Base-by-base conservation (phyloP, 805 yeast genomes). In the Yamadazyma sp. region DNA sequence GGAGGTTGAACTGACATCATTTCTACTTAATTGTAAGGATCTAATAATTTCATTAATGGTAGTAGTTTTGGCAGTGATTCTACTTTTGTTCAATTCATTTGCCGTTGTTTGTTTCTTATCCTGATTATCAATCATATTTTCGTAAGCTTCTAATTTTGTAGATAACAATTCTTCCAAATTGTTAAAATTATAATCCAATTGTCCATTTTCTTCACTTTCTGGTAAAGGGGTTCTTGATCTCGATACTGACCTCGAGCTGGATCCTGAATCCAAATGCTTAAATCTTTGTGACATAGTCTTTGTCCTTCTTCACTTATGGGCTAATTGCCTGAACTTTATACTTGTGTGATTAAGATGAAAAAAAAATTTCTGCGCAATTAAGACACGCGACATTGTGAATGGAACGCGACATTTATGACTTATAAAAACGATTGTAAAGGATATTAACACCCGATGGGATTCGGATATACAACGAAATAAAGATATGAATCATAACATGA, bases 21-120 rank as follows among this genome's bases (percentile, higher is more conserved):
- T 57, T 38, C 80, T 48, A 0, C 74, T 53, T 24, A 54, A 50
- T 3, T 54, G 51, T 42, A 75, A 58, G 0, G 77, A 66, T 8
- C 49, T 39, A 5, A 76, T 63, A 21, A 76, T 63, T 31, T 75
- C 78, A 22, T 58, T 61, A 17, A 74, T 63, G 2, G 73, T 52
- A 7, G 66, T 58, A 13, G 55, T 38, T 29, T 57, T 58, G 1
- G 65, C 56, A 31, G 61, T 62, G 35, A 66, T 65, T 23, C 66
- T 42, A 10, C 55, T 45, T 44, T 53, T 57, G 39, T 63, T 67
- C 45, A 65, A 47, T n/a, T 51, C 45, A 10, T 38, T 40, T 6
- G 55, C 65, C 5, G 54, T 38, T 29, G 52, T 53, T 35, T 63
- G 68, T 27, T 55, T 50, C 21, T 40, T 36, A 23, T 53, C 58